Percentiles rank a stretch among this genome's conserved stretches.
Evolutionary conservation across 331 rosid species (phyloP).

Genomic region (Acacia concinna): DNA sequence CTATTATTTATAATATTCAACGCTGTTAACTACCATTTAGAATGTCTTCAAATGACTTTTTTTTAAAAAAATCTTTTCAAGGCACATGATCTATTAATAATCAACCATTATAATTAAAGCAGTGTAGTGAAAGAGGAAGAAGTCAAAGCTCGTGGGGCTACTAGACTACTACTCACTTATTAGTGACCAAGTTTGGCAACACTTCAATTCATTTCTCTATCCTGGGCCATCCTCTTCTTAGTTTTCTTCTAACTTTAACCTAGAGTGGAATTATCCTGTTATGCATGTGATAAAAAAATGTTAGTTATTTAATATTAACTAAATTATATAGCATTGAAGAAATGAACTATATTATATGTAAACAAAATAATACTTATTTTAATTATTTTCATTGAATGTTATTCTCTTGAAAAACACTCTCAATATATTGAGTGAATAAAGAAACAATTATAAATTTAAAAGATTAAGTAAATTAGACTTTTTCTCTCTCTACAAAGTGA

Average conservation of each 20-base stretch:
- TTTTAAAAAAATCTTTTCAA: no score
- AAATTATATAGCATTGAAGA: no score
- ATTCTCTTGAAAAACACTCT: not conserved
- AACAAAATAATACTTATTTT: not conserved
- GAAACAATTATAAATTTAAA: no score
- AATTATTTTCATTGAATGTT: not conserved
- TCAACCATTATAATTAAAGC: not conserved
- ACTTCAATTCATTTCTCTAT: not conserved
- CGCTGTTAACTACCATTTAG: not conserved
- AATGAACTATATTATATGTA: no score
- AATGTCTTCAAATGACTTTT: not conserved
- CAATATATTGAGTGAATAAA: no score
- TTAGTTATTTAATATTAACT: no score
- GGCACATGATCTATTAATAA: not conserved
- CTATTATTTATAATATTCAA: not conserved
- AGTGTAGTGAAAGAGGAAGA: not conserved
- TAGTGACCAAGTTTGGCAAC: not conserved
- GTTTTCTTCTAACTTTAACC: no score
- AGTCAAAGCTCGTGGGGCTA: not conserved
- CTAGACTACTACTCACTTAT: not conserved
- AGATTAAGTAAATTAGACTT: not conserved
- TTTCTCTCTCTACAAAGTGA: no score
- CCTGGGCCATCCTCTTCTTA: not conserved
- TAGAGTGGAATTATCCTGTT: no score
- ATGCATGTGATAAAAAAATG: no score